Evolutionary conservation across 805 yeast species (phyloP).

Genomic region (Kodamaea fukazawae): DNA sequence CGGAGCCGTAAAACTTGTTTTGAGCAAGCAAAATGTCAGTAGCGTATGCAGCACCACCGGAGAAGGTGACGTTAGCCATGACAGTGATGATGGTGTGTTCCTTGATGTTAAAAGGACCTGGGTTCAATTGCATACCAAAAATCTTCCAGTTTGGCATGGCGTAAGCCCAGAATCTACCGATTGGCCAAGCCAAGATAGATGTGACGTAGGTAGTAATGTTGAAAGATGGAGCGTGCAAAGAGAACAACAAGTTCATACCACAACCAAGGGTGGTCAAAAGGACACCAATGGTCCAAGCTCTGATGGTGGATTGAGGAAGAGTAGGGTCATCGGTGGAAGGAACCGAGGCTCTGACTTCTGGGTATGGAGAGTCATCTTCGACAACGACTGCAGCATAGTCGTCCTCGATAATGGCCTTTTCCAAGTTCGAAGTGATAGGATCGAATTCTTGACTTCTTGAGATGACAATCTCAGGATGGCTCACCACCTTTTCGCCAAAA

Average conservation of each 20-base stretch:
- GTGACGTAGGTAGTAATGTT: constrained; percentile 50
- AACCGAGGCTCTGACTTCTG: constrained; percentile 64
- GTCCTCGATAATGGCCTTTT: constrained; percentile 22
- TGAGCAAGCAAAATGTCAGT: constrained; percentile 55
- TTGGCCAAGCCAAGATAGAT: constrained; percentile 58
- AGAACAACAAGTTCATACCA: constrained; percentile 58
- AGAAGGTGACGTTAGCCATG: constrained; percentile 46
- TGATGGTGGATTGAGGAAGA: constrained; percentile 49
- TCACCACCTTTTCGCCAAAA: neutral
- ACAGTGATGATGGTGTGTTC: constrained; percentile 58
- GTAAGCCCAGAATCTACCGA: constrained; percentile 50
- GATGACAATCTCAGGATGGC: neutral
- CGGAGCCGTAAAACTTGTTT: constrained; percentile 44
- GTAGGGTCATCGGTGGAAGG: constrained; percentile 51
- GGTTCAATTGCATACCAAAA: constrained; percentile 44
- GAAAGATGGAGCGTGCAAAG: constrained; percentile 54
- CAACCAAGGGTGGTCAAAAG: constrained; percentile 54
- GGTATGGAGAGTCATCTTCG: constrained; percentile 53
- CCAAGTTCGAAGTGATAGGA: constrained; percentile 27
- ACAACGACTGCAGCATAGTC: constrained; percentile 41
- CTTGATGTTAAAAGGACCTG: constrained; percentile 58
- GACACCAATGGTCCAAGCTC: constrained; percentile 53
- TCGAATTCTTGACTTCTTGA: constrained; percentile 29
- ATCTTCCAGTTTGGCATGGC: constrained; percentile 33
- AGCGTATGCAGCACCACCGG: constrained; percentile 50